A percentile compares a stretch with the other conserved stretches of the same genome.
phyloP scores from a whole-genome alignment of 2,329 filamentous ascomycete species.

The Fusarium guadeloupense region DNA sequence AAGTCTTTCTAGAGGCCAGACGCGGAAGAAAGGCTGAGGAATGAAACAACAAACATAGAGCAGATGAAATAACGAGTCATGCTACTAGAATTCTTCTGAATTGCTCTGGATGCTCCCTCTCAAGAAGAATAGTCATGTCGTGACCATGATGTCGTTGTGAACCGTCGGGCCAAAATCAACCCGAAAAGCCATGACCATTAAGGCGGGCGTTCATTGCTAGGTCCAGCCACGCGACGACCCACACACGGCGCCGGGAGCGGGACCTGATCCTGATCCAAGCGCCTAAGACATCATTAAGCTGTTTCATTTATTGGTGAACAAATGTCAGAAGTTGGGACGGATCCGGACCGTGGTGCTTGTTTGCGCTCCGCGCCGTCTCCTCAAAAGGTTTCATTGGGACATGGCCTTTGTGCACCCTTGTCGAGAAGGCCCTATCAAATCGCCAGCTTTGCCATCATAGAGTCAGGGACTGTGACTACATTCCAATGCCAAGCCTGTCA shows the following conservation, averaged over 20 bases:
- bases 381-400: slow-evolving; percentile 21
- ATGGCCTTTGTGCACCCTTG: slow-evolving; percentile 25
- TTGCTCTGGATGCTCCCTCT: not conserved
- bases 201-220: slow-evolving; percentile 32
- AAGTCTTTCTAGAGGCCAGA: too few relatives aligned
- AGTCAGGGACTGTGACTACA: slow-evolving; percentile 18
- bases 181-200: slow-evolving; percentile 29
- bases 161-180: slow-evolving; percentile 34
- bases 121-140: not conserved
- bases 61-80: not conserved
- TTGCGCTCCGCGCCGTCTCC: slow-evolving; percentile 17
- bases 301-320: slow-evolving; percentile 32
- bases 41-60: not conserved
- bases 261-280: slow-evolving; percentile 40
- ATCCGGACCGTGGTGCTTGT: slow-evolving; percentile 26
- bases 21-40: not conserved
- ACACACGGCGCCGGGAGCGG: slow-evolving; percentile 35
- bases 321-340: slow-evolving; percentile 39
- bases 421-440: slow-evolving; percentile 39
- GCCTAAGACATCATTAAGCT: slow-evolving; percentile 26
- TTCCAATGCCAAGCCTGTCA: slow-evolving; percentile 25
- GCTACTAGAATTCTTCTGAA: slow-evolving; percentile 11
- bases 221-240: slow-evolving; percentile 43
- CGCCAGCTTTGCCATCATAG: slow-evolving; percentile 26
- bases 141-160: slow-evolving; percentile 13